Evolutionary conservation across 2,329 filamentous ascomycete genomes (phyloP).

Genomic region (Neurospora crassa): DNA sequence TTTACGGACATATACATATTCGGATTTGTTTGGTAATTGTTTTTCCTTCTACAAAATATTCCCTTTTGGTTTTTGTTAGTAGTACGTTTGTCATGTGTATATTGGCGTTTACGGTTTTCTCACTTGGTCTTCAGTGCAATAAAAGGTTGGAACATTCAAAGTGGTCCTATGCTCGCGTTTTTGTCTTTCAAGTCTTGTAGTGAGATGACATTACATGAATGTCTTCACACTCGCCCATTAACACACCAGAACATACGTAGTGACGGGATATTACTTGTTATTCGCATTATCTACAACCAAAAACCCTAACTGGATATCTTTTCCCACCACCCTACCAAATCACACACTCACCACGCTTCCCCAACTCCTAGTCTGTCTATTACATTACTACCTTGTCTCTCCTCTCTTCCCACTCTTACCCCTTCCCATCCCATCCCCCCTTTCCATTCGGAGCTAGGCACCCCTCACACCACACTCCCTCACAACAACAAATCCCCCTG

Average conservation of each 20-base stretch:
- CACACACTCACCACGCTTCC: neutral
- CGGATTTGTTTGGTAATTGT: neutral
- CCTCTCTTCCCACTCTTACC: neutral
- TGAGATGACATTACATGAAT: too few species aligned
- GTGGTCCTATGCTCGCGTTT: neutral
- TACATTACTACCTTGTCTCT: neutral
- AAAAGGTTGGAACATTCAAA: neutral
- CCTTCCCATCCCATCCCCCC: too few species aligned
- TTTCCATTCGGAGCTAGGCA: too few species aligned
- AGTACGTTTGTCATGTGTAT: neutral
- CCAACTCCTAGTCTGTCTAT: neutral
- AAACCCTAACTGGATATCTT: neutral
- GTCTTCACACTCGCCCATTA: too few species aligned
- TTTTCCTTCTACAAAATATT: neutral
- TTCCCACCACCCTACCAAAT: neutral
- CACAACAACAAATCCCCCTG: conserved; percentile 59
- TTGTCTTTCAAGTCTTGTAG: neutral
- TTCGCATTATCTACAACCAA: neutral
- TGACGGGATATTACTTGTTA: neutral
- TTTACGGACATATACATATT: neutral
- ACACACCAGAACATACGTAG: neutral
- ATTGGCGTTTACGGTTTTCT: neutral
- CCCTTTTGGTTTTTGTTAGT: neutral
- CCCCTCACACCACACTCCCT: conserved; percentile 1
- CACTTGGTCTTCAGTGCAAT: neutral